These are phyloP conservation scores for Pseudogymnoascus verrucosus DNA, from an alignment of 2,329 filamentous ascomycete species.

Conservation along the genomic window DNA sequence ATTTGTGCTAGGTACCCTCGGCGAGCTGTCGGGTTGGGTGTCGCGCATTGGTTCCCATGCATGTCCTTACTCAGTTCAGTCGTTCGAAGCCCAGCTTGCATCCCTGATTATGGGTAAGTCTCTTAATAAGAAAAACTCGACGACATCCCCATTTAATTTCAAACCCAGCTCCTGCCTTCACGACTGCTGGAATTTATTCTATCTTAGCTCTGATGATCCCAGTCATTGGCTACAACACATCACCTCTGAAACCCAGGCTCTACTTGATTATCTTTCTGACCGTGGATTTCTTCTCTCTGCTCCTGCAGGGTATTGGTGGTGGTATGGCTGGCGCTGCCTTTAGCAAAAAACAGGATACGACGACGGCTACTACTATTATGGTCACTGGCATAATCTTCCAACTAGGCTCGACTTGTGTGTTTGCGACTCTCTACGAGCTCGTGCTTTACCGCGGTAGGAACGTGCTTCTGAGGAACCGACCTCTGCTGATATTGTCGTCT, in stretches of 20 bases:
- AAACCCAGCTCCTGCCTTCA: constrained; percentile 33
- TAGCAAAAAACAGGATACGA: constrained; percentile 28
- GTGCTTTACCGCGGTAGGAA: constrained; percentile 31
- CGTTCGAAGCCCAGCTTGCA: constrained; percentile 30
- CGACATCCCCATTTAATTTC: neutral
- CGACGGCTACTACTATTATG: constrained; percentile 28
- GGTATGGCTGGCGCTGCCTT: constrained; percentile 37
- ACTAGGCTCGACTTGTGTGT: constrained; percentile 29
- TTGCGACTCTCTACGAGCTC: constrained; percentile 33
- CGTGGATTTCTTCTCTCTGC: constrained; percentile 47
- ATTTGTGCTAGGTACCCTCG: constrained; percentile 37
- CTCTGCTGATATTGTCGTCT: neutral
- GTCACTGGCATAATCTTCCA: constrained; percentile 32
- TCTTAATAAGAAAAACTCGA: neutral
- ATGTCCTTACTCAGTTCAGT: constrained; percentile 27
- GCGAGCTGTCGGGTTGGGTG: constrained; percentile 32
- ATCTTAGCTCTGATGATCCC: constrained; percentile 52
- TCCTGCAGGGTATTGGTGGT: constrained; percentile 51
- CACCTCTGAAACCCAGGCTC: constrained; percentile 41
- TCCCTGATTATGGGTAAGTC: constrained; percentile 39
- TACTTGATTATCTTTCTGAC: constrained; percentile 53
- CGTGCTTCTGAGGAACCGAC: neutral
- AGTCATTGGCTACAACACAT: constrained; percentile 39
- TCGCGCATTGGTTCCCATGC: constrained; percentile 23
- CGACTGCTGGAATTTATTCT: constrained; percentile 55